Evolutionary conservation across 1,284 basidiomycete species (phyloP), one percentile per base, ranked within the genome.

Genomic region (Pascua sp.): DNA sequence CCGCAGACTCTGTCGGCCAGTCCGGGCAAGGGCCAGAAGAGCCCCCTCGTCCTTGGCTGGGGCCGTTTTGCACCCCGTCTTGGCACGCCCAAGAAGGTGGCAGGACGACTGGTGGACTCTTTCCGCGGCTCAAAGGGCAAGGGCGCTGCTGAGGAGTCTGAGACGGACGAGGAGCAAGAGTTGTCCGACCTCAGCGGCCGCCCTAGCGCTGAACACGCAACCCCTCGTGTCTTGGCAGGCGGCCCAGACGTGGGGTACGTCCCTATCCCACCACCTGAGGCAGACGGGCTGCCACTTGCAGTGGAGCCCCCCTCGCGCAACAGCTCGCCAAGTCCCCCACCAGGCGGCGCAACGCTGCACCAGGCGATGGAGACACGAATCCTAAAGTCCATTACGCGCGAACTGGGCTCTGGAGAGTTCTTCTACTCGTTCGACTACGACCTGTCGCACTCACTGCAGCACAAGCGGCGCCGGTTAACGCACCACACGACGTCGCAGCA

Each of bases 361-460:
- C 66, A 67, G 38, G 73, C 77, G 36, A 67, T 79, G 16, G 77
- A 79, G 57, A 64, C 65, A 49, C 77, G 77, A 63, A 77, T 79
- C 56, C 60, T 79, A 13, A 59, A 67, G 13, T 73, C 77, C 53
- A 72, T 77, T 50, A 67, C 69, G 9, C 61, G 72, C 10, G 75
- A 76, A 50, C 72, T 77, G 38, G 61, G 59, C 3, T 64, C 68
- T 2, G 77, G 77, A 38, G 71, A 69, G 42, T 78, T 79, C 66
- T 79, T 76, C 67, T 79, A 80, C 71, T 75, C 74, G n/a, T 77
- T 77, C 68, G 78, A 80, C 42, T 75, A 77, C 51, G 81, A 83
- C 64, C 72, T 81, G 38, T 81, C 81, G 4, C 78, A 77, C 38
- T 74, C 77, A 1, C 62, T 81, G 32, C 80, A 82, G 60, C 68